Evolutionary conservation across 768 basidiomycete species (phyloP), one percentile per base, ranked within the genome.

Genomic region (Melanogaster broomeanus): DNA sequence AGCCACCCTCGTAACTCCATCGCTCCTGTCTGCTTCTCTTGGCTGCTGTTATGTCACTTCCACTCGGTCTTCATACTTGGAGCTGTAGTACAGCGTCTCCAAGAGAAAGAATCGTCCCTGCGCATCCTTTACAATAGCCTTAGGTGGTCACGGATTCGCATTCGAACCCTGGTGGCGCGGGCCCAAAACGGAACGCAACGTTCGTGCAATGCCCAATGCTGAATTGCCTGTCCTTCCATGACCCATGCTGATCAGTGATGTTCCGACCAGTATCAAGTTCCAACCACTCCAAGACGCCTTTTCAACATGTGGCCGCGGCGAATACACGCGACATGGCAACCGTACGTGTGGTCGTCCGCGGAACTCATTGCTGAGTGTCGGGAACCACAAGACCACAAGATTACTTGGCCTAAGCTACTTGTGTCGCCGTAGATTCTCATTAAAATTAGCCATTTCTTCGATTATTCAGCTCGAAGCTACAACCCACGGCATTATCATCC

Each of bases 221-320:
- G 18, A n/a, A n/a, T 37, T 19, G 10, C 10, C 35, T 7, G 35
- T n/a, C 35, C 35, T 37, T 18, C 18, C n/a, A 19, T 37, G 35
- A 37, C 18, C n/a, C 35, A 18, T 37, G 35, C n/a, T n/a, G n/a
- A n/a, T n/a, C n/a, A n/a, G n/a, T n/a, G n/a, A n/a, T n/a, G n/a
- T n/a, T n/a, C n/a, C n/a, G n/a, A n/a, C n/a, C n/a, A n/a, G n/a
- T n/a, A n/a, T n/a, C n/a, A n/a, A n/a, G 28, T 30, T 30, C 6
- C 35, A 37, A 19, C n/a, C n/a, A n/a, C 35, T 37, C 35, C 35
- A 37, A 24, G 25, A 40, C 52, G 9, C 34, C 58, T 33, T 30
- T 31, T 39, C 44, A 43, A 52, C 60, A 61, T 58, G 60, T 45
- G 52, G 42, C 57, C 57, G 57, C 61, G 51, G 59, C 21, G 22